Base-by-base conservation (phyloP, 1,284 basidiomycete species). In the Ustilago curta region DNA sequence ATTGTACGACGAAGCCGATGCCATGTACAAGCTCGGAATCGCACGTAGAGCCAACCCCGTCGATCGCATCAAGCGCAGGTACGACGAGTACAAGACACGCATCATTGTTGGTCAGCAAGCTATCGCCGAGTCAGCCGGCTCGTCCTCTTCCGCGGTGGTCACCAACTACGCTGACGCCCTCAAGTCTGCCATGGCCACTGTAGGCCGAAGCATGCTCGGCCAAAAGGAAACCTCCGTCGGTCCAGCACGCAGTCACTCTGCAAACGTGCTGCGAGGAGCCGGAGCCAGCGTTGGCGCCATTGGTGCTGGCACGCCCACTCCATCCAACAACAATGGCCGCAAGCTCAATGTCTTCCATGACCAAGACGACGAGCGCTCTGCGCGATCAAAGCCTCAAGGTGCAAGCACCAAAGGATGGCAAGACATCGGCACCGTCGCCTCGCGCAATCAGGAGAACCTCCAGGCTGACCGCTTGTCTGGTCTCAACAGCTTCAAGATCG, bases 11-110 rank as follows among this genome's bases (percentile, higher is more conserved):
- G 70, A 79, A 32, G 82, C 95, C 4, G 93, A 97, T 73, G 88
- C 89, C 49, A 89, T 94, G 21, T 97, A 93, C 86, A 89, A 89
- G 21, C 89, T 92, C 50, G 96, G 95, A 19, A 92, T 99, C 72
- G 88, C 91, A 52, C 91, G 92, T 21, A 89, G 89, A 70, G 94
- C 92, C 9, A 89, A 92, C 16, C 95, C 95, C 2, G 81, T 93
- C 18, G 93, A 95, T 78, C 89, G 94, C 23, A 88, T 99, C 59
- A 95, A 95, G 87, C 90, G 89, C 54, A 88, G 91, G 54, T 93
- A 95, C 84, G 87, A 90, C 31, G 92, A 94, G 43, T 98, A 95
- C 85, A 91, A 93, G 74, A 91, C 91, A 69, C 75, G 83, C 14
- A 73, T 83, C 61, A 47, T 83, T n/a, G 51, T 67, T 19, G 59